Conservation (phyloP, 2,329 filamentous ascomycete genomes). For the Cadophora gregata region DNA sequence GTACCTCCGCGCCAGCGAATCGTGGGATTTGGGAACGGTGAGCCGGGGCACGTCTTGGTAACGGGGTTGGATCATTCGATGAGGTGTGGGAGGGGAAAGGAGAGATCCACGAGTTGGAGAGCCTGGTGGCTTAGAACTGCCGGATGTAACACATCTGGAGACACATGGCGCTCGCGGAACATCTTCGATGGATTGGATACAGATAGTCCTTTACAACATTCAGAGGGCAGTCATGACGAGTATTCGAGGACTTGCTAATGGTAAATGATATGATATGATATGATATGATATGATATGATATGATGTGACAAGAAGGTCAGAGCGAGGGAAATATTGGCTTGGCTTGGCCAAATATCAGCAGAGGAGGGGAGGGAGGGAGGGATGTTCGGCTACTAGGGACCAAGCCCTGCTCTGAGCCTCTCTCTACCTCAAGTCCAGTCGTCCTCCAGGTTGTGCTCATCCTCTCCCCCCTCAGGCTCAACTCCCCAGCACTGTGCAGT, state of each 20-base stretch:
- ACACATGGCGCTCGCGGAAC: constrained; percentile 1
- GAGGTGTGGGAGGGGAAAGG: constrained; percentile 2
- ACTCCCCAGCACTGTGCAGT: no score
- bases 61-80: constrained; percentile 1
- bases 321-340: not conserved
- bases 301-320: not conserved
- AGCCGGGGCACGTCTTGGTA: constrained; percentile 2
- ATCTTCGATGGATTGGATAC: not conserved
- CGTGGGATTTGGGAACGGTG: constrained; percentile 2
- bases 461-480: not conserved
- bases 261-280: not conserved
- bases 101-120: constrained; percentile 5
- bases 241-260: no score
- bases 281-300: not conserved
- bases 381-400: no score
- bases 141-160: constrained; percentile 13
- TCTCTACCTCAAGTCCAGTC: no score
- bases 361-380: not conserved
- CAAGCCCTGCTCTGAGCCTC: not conserved
- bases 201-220: not conserved
- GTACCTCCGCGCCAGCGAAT: constrained; percentile 8
- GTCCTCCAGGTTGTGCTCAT: no score
- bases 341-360: not conserved
- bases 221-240: no score
- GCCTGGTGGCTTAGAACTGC: constrained; percentile 14